Evolutionary conservation across 257 asterid species (phyloP), one percentile per base, ranked within the genome.

Genomic region (Jacaranda mimosifolia): DNA sequence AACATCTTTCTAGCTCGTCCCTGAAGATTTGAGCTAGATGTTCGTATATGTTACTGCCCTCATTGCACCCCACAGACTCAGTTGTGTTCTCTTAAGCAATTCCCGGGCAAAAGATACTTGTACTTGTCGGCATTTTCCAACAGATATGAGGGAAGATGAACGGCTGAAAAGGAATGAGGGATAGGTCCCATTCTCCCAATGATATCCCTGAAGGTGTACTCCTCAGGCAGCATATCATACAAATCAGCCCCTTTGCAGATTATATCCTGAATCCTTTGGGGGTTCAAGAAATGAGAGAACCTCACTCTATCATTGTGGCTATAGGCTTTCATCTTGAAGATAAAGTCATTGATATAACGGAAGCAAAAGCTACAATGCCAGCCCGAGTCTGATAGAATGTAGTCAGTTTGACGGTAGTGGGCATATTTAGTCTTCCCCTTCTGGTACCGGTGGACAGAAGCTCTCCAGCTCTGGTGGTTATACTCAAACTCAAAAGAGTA

Each of bases 291-390:
- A 74, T 80, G 82, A 32, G 87, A 60, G 63, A 85, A 83, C 73
- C 82, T 80, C 42, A 83, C 80, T 6, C 89, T 72, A 36, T 85
- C 89, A 1, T 49, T 85, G 21, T 85, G 89, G 80, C 89, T 85
- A 38, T 85, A 85, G 11, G 89, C 89, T 45, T 80, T 85, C 87
- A 85, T 85, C 79, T 85, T 85, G 82, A 85, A 85, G 18, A 80
- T 48, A 52, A 85, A 85, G 58, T 85, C 89, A 11, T 78, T 67
- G 18, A 83, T 42, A 11, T 63, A 39, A 1, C 85, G 83, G 48
- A 85, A 85, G 73, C 87, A 85, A n/a, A 85, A 82, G 87, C 89
- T 82, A 12, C 87, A 83, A 72, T 85, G 89, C 89, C 89, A 83
- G 58, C 87, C 87, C 14, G 85, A 78, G 42, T 85, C 89, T 0